These are phyloP conservation scores for Candida oleophila DNA, from an alignment of 805 yeast genomes.

Conservation along the genomic window DNA sequence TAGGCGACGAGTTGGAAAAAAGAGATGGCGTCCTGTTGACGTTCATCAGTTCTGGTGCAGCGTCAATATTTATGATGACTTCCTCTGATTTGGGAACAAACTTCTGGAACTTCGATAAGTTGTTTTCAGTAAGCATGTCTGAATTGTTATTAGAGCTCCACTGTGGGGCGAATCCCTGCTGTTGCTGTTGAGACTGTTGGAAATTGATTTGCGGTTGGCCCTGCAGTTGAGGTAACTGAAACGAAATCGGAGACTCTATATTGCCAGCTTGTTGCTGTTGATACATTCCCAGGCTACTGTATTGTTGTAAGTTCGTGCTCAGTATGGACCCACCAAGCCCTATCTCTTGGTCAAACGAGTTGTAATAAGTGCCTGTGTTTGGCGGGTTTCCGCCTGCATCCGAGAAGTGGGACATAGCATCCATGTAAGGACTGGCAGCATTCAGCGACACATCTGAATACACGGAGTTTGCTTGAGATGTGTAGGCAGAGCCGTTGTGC, in stretches of 20 bases:
- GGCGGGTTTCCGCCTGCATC: slow-evolving; percentile 11
- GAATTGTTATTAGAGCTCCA: background rate
- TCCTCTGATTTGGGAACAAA: slow-evolving; percentile 7
- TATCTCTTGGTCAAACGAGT: slow-evolving; percentile 33
- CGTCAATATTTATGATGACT: slow-evolving; percentile 18
- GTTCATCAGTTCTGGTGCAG: slow-evolving; percentile 38
- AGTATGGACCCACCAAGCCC: slow-evolving; percentile 40
- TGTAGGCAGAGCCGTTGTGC: background rate
- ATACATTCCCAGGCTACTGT: background rate
- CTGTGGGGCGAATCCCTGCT: background rate
- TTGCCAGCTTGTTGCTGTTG: background rate
- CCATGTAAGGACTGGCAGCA: slow-evolving; percentile 37
- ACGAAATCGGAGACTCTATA: background rate
- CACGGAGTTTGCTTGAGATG: slow-evolving; percentile 16
- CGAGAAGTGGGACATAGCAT: slow-evolving; percentile 33
- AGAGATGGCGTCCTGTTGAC: slow-evolving; percentile 53
- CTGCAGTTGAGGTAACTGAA: background rate
- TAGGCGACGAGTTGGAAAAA: slow-evolving; percentile 49
- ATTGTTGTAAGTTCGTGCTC: slow-evolving; percentile 26
- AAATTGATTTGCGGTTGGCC: background rate
- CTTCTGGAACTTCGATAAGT: background rate
- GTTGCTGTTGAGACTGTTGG: background rate
- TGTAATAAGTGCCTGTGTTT: slow-evolving; percentile 2
- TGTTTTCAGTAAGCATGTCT: slow-evolving; percentile 2
- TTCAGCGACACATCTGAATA: slow-evolving; percentile 38